Percentiles rank a stretch among this genome's conserved stretches.
Evolutionary conservation across 176 grass and related monocot genomes (phyloP).

Genomic region (Oryza meyeriana): DNA sequence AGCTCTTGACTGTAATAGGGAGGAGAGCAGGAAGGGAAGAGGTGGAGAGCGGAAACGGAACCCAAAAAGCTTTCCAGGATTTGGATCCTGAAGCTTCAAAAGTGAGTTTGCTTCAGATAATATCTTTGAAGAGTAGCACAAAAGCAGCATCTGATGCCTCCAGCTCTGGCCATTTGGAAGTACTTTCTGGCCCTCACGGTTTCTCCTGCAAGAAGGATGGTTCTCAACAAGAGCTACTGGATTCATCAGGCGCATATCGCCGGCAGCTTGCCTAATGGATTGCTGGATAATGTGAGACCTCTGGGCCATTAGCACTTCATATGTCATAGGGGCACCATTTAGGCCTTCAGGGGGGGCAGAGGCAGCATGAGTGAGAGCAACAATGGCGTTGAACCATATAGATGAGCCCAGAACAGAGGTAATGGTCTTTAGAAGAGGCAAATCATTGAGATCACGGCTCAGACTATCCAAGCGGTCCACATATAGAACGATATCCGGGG

Average conservation of each 20-base stretch:
- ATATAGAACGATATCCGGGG: conserved; percentile 92
- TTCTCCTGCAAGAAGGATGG: conserved; percentile 78
- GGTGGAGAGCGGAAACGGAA: conserved; percentile 63
- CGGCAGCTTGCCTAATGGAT: conserved; percentile 68
- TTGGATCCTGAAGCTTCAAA: conserved; percentile 79
- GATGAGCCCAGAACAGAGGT: conserved; percentile 75
- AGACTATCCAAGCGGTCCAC: conserved; percentile 79
- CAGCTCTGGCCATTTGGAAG: conserved; percentile 87
- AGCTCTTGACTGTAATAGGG: conserved; percentile 69
- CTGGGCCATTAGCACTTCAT: conserved; percentile 85
- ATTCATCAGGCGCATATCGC: conserved; percentile 92
- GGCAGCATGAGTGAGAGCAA: conserved; percentile 90
- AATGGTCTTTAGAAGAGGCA: conserved; percentile 84
- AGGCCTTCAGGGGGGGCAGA: conserved; percentile 87
- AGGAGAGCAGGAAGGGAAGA: conserved; percentile 79
- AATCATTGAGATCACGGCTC: conserved; percentile 73
- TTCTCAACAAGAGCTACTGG: conserved; percentile 91
- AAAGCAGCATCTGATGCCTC: conserved; percentile 77
- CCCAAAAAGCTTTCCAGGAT: conserved; percentile 65
- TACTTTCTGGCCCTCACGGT: conserved; percentile 68
- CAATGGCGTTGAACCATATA: conserved; percentile 92
- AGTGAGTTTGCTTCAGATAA: conserved; percentile 83
- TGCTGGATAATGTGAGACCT: conserved; percentile 90
- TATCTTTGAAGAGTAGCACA: conserved; percentile 97
- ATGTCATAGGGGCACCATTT: conserved; percentile 72